A percentile compares a stretch with the other conserved stretches of the same genome.
These are phyloP conservation scores for Tuber umbilicatum DNA, from an alignment of 495 filamentous ascomycete genomes.

Conservation along the genomic window DNA sequence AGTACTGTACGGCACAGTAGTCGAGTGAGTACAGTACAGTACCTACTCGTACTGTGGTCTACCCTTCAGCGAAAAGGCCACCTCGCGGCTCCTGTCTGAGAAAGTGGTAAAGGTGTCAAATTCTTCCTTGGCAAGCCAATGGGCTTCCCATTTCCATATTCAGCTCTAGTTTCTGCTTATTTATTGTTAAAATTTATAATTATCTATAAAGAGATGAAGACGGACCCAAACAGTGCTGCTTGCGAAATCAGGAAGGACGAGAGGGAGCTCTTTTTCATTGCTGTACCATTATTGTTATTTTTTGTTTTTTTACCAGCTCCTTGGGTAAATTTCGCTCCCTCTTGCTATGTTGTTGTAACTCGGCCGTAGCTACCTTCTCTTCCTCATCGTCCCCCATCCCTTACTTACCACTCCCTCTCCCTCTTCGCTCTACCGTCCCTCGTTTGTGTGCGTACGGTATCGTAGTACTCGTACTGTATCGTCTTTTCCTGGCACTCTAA, in stretches of 20 bases:
- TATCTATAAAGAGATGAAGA: conserved; percentile 16
- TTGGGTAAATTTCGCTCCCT: background rate
- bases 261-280: conserved; percentile 16
- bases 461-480: no score
- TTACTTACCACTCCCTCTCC: conserved; percentile 9
- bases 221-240: conserved; percentile 12
- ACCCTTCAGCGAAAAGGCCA: background rate
- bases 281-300: conserved; percentile 4
- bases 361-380: conserved; percentile 6
- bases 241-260: conserved; percentile 7
- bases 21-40: no score
- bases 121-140: conserved; percentile 35
- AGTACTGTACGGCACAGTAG: no score
- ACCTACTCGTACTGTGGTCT: no score
- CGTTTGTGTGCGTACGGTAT: conserved; percentile 16
- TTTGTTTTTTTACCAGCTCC: background rate
- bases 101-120: conserved; percentile 35
- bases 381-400: background rate
- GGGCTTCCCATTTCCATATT: conserved; percentile 9
- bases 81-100: background rate
- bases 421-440: conserved; percentile 15
- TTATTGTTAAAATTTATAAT: conserved; percentile 8
- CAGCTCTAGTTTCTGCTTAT: conserved; percentile 8
- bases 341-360: background rate
- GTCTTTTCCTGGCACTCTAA: background rate